These are phyloP conservation scores for Phytophthora vignae DNA, from an alignment of 352 stramenopile species.

Conservation along the genomic window DNA sequence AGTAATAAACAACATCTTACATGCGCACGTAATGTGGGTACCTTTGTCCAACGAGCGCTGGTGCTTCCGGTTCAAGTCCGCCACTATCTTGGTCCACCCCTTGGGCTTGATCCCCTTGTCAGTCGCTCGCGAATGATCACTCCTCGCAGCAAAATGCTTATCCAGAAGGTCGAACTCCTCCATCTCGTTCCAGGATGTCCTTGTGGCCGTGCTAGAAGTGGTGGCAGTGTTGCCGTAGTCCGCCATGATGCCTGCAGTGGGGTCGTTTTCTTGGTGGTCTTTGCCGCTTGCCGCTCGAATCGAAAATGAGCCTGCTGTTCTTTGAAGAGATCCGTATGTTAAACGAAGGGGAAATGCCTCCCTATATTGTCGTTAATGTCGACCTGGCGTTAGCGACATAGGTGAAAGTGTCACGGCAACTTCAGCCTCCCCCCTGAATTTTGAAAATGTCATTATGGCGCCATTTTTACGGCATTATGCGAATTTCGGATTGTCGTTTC, in stretches of 20 bases:
- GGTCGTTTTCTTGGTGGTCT: background rate
- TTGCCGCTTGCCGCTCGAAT: background rate
- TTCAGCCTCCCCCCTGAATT: slow-evolving; percentile 5
- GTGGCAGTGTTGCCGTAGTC: background rate
- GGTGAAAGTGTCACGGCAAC: background rate
- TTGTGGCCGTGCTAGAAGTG: background rate
- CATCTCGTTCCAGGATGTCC: slow-evolving; percentile 5
- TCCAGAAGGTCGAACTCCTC: slow-evolving; percentile 23
- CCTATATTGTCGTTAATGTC: background rate
- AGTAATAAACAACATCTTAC: background rate
- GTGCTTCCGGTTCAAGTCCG: background rate
- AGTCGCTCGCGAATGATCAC: slow-evolving; percentile 1
- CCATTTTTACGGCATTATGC: background rate
- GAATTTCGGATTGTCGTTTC: slow-evolving; percentile 14
- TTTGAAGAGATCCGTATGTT: background rate
- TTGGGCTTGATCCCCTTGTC: slow-evolving; percentile 3
- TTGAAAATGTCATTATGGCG: background rate
- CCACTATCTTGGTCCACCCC: background rate
- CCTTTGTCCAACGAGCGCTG: background rate
- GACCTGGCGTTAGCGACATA: background rate
- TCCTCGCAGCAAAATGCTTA: slow-evolving; percentile 6
- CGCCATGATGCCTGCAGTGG: background rate
- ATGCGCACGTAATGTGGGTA: background rate
- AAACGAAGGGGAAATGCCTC: background rate
- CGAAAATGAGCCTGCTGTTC: background rate